These are phyloP conservation scores for Pythium plurisporium DNA, from an alignment of 352 stramenopile genomes.

Conservation along the genomic window DNA sequence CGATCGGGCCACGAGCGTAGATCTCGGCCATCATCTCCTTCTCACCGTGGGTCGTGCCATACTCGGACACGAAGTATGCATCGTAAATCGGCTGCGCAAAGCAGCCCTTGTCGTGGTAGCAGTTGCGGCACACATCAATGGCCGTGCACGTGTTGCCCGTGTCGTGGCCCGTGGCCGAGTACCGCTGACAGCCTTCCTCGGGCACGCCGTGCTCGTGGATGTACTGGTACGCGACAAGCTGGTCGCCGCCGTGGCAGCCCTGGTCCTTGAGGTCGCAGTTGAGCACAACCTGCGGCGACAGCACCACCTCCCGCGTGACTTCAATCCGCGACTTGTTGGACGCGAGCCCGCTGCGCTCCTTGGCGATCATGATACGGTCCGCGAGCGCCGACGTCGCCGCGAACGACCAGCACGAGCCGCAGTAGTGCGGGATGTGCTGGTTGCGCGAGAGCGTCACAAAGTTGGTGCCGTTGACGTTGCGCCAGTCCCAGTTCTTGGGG, in stretches of 20 bases:
- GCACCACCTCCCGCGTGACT: constrained; percentile 70
- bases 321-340: constrained; percentile 46
- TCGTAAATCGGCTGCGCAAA: constrained; percentile 91
- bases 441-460: constrained; percentile 83
- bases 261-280: constrained; percentile 85
- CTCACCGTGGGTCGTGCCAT: constrained; percentile 88
- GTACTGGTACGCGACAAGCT: constrained; percentile 89
- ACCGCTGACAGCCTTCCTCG: constrained; percentile 94
- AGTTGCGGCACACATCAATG: constrained; percentile 93
- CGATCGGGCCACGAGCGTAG: constrained; percentile 92
- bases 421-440: constrained; percentile 87
- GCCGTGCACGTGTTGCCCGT: constrained; percentile 83
- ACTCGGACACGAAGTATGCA: constrained; percentile 95
- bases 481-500: constrained; percentile 94
- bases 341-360: constrained; percentile 34
- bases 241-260: constrained; percentile 91
- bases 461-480: constrained; percentile 75
- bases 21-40: constrained; percentile 96
- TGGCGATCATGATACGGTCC: constrained; percentile 84
- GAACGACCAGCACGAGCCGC: constrained; percentile 87
- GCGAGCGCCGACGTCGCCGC: constrained; percentile 79
- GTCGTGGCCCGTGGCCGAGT: constrained; percentile 89
- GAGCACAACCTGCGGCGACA: constrained; percentile 84
- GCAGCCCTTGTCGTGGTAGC: constrained; percentile 68
- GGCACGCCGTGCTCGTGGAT: constrained; percentile 90